Conservation (phyloP, 192 early-diverging fungal species). For the Backusella circina region DNA sequence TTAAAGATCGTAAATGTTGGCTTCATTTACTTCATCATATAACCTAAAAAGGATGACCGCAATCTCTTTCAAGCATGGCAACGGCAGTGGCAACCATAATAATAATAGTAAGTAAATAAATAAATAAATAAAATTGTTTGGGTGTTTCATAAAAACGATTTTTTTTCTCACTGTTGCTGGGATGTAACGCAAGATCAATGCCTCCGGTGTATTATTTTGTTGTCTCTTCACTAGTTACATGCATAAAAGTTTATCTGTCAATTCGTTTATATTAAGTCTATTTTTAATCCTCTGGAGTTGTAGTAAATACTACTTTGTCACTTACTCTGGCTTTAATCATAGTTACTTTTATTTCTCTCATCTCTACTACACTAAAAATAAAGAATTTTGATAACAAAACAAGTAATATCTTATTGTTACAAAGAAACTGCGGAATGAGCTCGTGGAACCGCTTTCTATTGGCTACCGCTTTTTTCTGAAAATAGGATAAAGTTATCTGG, state of each 20-base stretch:
- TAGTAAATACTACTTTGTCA: background rate
- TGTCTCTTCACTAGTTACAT: background rate
- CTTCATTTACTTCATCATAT: background rate
- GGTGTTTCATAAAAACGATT: background rate
- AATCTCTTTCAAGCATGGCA: background rate
- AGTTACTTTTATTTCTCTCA: background rate
- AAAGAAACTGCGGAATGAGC: background rate
- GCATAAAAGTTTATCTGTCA: conserved; percentile 1
- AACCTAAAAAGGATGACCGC: background rate
- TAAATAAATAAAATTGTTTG: background rate
- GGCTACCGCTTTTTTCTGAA: background rate
- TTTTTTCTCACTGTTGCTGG: background rate
- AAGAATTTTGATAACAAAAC: background rate
- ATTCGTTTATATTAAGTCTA: background rate
- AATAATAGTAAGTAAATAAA: background rate
- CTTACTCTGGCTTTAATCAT: background rate
- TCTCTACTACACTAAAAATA: background rate
- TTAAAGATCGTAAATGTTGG: background rate
- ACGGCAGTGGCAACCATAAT: background rate
- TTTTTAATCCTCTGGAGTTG: background rate
- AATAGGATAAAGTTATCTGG: background rate
- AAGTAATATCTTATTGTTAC: background rate
- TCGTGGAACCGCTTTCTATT: background rate
- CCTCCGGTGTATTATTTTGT: background rate
- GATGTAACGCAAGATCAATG: background rate